These are phyloP conservation scores for Pouteria campechiana DNA, from an alignment of 179 eudicot species.

Conservation along the genomic window DNA sequence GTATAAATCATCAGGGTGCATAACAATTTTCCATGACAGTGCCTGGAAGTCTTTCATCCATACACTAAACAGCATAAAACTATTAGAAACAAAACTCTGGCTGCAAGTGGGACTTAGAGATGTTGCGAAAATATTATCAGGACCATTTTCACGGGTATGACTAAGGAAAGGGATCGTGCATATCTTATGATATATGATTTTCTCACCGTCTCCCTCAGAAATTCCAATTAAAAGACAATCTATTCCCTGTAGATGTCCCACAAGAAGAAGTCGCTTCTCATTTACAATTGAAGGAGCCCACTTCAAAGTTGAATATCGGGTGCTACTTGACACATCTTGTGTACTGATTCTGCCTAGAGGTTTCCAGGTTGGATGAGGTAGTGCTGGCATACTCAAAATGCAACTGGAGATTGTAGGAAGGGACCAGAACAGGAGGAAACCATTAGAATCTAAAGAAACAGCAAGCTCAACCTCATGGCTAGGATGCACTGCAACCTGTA, in stretches of 20 bases:
- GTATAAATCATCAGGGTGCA: conserved; percentile 37
- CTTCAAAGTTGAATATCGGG: conserved; percentile 38
- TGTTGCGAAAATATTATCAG: conserved; percentile 41
- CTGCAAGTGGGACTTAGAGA: conserved; percentile 42
- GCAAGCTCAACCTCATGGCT: conserved; percentile 40
- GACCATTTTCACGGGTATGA: conserved; percentile 20
- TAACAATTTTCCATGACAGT: conserved; percentile 59
- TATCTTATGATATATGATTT: conserved; percentile 39
- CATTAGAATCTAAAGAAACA: conserved; percentile 75
- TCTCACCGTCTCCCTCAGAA: conserved; percentile 23
- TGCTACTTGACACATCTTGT: conserved; percentile 19
- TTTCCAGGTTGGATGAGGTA: conserved; percentile 62
- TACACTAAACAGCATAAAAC: conserved; percentile 50
- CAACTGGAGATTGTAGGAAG: conserved; percentile 31
- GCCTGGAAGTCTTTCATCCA: conserved; percentile 53
- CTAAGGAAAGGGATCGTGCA: conserved; percentile 58
- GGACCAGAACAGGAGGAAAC: conserved; percentile 74
- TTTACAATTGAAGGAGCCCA: conserved; percentile 65
- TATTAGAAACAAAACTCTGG: conserved; percentile 20
- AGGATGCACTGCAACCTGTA: conserved; percentile 76
- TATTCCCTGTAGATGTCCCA: conserved; percentile 60
- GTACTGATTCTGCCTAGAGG: conserved; percentile 32
- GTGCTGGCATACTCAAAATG: conserved; percentile 43
- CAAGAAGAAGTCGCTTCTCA: conserved; percentile 49
- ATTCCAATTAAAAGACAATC: conserved; percentile 49